Evolutionary conservation across 2,329 filamentous ascomycete species (phyloP).

Genomic region (Fusarium keratoplasticum): DNA sequence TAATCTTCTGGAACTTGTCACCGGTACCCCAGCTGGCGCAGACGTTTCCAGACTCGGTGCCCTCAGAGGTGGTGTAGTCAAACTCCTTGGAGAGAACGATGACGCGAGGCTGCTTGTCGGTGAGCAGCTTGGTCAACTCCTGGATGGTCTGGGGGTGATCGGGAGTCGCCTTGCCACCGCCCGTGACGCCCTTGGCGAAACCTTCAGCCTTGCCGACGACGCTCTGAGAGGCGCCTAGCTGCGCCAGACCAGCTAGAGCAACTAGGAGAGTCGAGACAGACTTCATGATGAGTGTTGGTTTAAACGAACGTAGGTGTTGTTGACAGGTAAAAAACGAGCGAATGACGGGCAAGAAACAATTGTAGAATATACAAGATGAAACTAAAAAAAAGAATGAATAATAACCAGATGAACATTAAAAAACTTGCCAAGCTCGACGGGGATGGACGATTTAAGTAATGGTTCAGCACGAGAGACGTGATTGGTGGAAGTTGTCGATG

Average conservation of each 20-base stretch:
- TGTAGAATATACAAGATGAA: not conserved
- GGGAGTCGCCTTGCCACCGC: constrained; percentile 67
- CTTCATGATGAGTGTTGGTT: constrained; percentile 1
- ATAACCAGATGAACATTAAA: not conserved
- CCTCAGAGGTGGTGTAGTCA: constrained; percentile 67
- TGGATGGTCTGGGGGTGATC: constrained; percentile 64
- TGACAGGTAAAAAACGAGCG: not conserved
- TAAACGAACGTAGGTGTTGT: not conserved
- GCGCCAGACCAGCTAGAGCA: constrained; percentile 3
- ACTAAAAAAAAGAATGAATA: not conserved
- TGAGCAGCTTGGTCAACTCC: constrained; percentile 69
- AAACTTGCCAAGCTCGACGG: not conserved
- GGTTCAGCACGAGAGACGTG: not conserved
- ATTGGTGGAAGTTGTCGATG: not conserved
- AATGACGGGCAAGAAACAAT: not conserved
- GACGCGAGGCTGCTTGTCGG: constrained; percentile 62
- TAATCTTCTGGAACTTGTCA: constrained; percentile 49
- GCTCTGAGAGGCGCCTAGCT: constrained; percentile 2
- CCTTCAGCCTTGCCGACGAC: constrained; percentile 54
- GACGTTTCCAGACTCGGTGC: constrained; percentile 35
- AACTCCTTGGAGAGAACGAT: constrained; percentile 68
- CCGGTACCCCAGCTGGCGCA: not conserved
- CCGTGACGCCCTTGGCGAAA: constrained; percentile 66
- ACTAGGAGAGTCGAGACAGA: not conserved
- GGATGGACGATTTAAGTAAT: not conserved